Evolutionary conservation across 208 protist species (phyloP), one percentile per base, ranked within the genome.

Genomic region (Angomonas ambiguus): DNA sequence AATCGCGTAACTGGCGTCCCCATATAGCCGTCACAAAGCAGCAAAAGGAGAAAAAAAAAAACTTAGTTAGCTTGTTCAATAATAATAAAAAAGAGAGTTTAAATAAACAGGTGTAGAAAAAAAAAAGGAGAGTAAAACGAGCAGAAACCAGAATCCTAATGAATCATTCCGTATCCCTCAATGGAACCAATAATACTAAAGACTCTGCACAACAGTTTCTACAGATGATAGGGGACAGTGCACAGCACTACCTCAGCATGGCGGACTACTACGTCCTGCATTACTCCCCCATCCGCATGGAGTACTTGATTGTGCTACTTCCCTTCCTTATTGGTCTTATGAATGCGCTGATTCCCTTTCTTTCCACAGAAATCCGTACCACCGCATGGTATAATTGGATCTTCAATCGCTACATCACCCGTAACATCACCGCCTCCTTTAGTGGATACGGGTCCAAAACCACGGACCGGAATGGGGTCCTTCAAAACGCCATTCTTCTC

Each of bases 401-500:
- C 4, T 6, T 41, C 8, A 16, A 24, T 8, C 58, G 65, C 16
- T 64, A 34, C 38, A 30, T 55, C 32, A 10, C 5, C 31, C 18
- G 53, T 8, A 59, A 22, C 25, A 59, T 31, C 51, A 30, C 53
- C 32, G 24, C 10, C 16, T 20, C 38, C 20, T 82, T 73, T 51
- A 48, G 53, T 6, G 30, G 51, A 16, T 67, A 72, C 59, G 53
- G 51, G 25, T 48, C 74, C n/a, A n/a, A n/a, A 13, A n/a, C 81
- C 22, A 73, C 38, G 2, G 67, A 76, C 61, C 69, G 80, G 53
- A 86, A 87, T 63, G 77, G 72, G 30, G 58, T 92, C 20, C 63
- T 89, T 56, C 78, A 89, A 56, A 92, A 92, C 57, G 80, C 82
- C 18, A 70, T 92, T 16, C 71, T 92, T 31, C 69, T 83, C 53